These are phyloP conservation scores for Penicillium sp. DNA, from an alignment of 2,329 filamentous ascomycete genomes.

Conservation along the genomic window DNA sequence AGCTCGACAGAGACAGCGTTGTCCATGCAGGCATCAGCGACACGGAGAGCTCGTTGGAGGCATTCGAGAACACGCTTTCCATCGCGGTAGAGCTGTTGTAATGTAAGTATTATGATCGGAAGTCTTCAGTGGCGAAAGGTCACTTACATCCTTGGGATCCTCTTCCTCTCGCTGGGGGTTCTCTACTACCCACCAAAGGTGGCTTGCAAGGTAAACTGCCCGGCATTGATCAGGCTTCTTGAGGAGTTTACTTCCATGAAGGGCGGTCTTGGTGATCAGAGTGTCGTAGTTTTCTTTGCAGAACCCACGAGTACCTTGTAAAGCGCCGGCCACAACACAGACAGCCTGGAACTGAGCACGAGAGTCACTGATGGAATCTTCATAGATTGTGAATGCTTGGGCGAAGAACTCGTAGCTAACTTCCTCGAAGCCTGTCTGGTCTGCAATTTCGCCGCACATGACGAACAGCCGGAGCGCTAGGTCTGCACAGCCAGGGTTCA, in stretches of 20 bases:
- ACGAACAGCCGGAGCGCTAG: conserved; percentile 88
- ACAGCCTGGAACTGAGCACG: conserved; percentile 98
- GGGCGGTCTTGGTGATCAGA: conserved; percentile 93
- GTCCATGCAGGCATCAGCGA: conserved; percentile 99
- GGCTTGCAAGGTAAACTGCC: conserved; percentile 93
- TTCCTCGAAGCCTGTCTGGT: conserved; percentile 90
- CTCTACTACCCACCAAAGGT: conserved; percentile 97
- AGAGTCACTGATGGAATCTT: conserved; percentile 93
- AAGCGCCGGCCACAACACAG: conserved; percentile 84
- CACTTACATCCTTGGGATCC: conserved; percentile 75
- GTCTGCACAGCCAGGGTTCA: conserved; percentile 81
- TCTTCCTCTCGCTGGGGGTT: conserved; percentile 76
- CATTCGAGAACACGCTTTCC: conserved; percentile 97
- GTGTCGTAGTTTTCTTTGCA: conserved; percentile 98
- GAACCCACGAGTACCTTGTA: conserved; percentile 89
- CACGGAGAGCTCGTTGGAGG: conserved; percentile 88
- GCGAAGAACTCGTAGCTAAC: conserved; percentile 98
- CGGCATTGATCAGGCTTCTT: conserved; percentile 98
- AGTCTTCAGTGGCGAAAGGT: conserved; percentile 21
- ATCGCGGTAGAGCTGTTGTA: conserved; percentile 86
- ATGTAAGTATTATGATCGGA: conserved; percentile 8
- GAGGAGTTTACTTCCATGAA: conserved; percentile 94
- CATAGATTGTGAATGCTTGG: conserved; percentile 96
- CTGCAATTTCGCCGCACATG: conserved; percentile 88
- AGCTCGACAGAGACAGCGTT: conserved; percentile 95